Conservation (phyloP, 192 early-diverging fungal genomes). For the Rhizophagus prolifer region DNA sequence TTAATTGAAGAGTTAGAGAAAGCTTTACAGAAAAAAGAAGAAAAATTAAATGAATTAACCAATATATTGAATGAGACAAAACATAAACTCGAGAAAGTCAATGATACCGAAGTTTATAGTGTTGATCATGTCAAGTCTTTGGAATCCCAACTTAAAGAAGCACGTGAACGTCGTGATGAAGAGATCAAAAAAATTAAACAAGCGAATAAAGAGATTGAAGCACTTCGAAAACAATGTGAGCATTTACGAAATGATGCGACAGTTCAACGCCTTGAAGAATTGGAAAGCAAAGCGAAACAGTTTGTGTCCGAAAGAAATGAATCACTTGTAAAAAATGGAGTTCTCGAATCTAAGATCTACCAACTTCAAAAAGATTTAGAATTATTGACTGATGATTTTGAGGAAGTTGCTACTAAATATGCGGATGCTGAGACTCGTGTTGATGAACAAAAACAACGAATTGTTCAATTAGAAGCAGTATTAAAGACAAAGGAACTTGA, state of each 20-base stretch:
- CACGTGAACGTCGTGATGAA: not conserved
- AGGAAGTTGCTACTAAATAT: not conserved
- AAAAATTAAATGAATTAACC: not conserved
- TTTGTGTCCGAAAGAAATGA: not conserved
- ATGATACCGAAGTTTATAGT: not conserved
- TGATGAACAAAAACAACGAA: not conserved
- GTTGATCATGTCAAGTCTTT: not conserved
- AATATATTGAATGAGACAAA: not conserved
- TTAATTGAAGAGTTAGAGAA: not conserved
- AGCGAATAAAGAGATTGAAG: constrained; percentile 6
- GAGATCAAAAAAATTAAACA: constrained; percentile 11
- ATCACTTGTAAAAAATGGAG: not conserved
- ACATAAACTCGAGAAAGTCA: not conserved
- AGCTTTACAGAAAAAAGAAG: not conserved
- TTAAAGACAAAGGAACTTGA: not conserved
- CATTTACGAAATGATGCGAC: not conserved
- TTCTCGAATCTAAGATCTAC: not conserved
- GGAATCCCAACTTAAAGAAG: not conserved
- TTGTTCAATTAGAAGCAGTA: not conserved
- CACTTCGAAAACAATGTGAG: not conserved
- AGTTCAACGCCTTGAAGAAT: not conserved
- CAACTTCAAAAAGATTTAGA: not conserved
- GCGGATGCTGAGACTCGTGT: not conserved
- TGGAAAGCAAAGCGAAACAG: not conserved
- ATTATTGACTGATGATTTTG: not conserved